phyloP scores from a whole-genome alignment of 2,329 filamentous ascomycete species.

The Ceratocystis colombiana region DNA sequence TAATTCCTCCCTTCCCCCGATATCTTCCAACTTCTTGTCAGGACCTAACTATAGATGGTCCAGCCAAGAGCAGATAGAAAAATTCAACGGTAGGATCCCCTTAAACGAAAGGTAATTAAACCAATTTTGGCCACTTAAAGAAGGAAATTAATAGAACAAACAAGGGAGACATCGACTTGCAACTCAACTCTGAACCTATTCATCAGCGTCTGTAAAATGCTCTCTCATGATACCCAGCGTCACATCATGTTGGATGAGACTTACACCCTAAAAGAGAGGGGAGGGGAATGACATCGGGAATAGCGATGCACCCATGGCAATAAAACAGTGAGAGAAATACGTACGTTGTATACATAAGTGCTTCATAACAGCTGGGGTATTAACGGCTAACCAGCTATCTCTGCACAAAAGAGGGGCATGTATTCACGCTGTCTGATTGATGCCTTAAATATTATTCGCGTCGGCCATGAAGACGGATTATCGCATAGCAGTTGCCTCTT shows the following conservation, averaged over 20 bases:
- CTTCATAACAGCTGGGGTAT: too few species aligned
- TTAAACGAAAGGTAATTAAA: neutral
- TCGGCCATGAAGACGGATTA: too few species aligned
- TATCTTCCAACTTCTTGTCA: neutral
- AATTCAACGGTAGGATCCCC: neutral
- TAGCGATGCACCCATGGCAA: slow-evolving; percentile 2
- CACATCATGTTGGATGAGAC: neutral
- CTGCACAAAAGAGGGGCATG: neutral
- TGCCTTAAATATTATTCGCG: too few species aligned
- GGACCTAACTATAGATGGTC: neutral
- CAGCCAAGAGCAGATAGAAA: neutral
- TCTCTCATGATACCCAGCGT: neutral
- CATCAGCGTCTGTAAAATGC: slow-evolving; percentile 1
- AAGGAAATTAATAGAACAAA: neutral
- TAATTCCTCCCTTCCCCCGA: neutral
- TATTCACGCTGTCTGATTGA: too few species aligned
- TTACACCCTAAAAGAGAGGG: neutral
- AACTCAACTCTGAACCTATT: neutral
- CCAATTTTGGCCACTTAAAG: neutral
- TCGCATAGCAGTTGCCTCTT: too few species aligned
- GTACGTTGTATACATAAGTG: neutral
- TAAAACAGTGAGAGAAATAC: slow-evolving; percentile 8
- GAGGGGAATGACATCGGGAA: slow-evolving; percentile 9
- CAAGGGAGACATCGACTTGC: neutral
- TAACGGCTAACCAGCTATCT: neutral